These are phyloP conservation scores for Chlorella sp. DNA, from an alignment of 139 green algal genomes.

Conservation along the genomic window DNA sequence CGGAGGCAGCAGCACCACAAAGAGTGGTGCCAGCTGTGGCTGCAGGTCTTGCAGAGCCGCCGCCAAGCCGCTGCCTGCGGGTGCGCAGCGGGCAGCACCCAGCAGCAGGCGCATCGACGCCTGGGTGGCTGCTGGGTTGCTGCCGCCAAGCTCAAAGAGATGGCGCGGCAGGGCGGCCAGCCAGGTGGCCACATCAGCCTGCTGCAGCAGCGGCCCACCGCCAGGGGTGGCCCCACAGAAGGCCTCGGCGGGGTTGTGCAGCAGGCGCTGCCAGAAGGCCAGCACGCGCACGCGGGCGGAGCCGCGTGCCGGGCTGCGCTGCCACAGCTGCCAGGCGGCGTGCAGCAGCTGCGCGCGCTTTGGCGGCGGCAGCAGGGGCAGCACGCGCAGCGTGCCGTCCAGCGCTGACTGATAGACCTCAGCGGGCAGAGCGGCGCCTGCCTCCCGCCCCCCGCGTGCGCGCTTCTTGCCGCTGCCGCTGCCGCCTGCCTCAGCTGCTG, in stretches of 20 bases:
- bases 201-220: constrained; percentile 30
- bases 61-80: neutral
- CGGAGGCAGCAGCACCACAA: constrained; percentile 33
- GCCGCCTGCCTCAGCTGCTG: too few relatives aligned
- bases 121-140: neutral
- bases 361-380: constrained; percentile 29
- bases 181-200: constrained; percentile 34
- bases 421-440: constrained; percentile 10
- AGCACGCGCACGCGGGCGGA: neutral
- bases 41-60: constrained; percentile 29
- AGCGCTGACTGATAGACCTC: constrained; percentile 35
- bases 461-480: too few relatives aligned
- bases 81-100: constrained; percentile 27
- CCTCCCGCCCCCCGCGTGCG: too few relatives aligned
- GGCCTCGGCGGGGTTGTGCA: neutral
- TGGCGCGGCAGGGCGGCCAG: constrained; percentile 46
- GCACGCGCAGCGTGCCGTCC: neutral
- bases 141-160: constrained; percentile 46
- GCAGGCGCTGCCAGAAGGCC: constrained; percentile 32
- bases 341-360: constrained; percentile 16
- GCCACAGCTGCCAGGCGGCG: constrained; percentile 26
- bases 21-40: constrained; percentile 48
- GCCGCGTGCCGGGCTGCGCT: neutral
- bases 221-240: constrained; percentile 20
- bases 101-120: constrained; percentile 45